Percentiles rank a stretch among this genome's conserved stretches.
Conservation (phyloP, 768 basidiomycete genomes). For the Xerocomus brunneocitrinus region DNA sequence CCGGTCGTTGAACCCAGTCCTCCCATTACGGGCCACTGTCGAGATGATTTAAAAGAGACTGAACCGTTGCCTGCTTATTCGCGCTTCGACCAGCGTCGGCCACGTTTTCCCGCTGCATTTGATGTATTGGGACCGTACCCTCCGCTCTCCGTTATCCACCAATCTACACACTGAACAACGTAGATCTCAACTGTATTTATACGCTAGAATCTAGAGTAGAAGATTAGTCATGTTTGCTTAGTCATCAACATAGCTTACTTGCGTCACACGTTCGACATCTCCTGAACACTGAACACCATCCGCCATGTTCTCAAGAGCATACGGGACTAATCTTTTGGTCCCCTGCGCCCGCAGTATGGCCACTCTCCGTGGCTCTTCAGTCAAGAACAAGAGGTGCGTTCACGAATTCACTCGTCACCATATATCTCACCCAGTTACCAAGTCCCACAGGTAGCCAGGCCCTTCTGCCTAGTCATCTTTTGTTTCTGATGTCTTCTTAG, state of each 20-base stretch:
- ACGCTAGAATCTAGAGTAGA: not conserved
- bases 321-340: slow-evolving; percentile 14
- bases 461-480: not conserved
- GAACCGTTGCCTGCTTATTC: slow-evolving; percentile 25
- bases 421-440: slow-evolving; percentile 13
- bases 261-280: not conserved
- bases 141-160: slow-evolving; percentile 10
- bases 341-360: slow-evolving; percentile 40
- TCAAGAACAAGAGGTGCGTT: slow-evolving; percentile 42
- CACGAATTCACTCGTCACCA: not conserved
- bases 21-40: not conserved
- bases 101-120: slow-evolving; percentile 15
- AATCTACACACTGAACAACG: not conserved
- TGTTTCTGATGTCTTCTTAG: slow-evolving; percentile 36
- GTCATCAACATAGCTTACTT: slow-evolving; percentile 6
- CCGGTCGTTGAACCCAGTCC: not conserved
- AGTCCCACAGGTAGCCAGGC: slow-evolving; percentile 57
- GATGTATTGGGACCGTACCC: slow-evolving; percentile 29
- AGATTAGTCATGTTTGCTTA: slow-evolving; percentile 6
- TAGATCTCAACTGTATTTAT: not conserved
- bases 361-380: slow-evolving; percentile 38
- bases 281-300: not conserved
- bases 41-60: slow-evolving; percentile 2
- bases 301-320: slow-evolving; percentile 29
- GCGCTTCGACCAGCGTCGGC: slow-evolving; percentile 22